Evolutionary conservation across 2,329 filamentous ascomycete species (phyloP), one percentile per base, ranked within the genome.

Genomic region (Sporothrix phasma): DNA sequence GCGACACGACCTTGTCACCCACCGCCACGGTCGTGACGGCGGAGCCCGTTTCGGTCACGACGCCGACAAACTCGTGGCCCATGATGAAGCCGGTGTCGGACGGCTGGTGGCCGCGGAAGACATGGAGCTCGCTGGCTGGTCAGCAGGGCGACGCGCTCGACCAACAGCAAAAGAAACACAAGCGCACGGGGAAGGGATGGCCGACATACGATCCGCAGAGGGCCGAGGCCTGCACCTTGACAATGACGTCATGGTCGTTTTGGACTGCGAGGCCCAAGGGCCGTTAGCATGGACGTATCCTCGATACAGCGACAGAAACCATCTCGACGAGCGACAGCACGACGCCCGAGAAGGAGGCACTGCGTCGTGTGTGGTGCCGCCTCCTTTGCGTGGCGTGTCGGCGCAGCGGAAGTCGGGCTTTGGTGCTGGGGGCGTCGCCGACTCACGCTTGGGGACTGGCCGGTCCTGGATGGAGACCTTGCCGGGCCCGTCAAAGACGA

Each of bases 41-140:
- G 17, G 81, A 77, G 0, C 92, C 92, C 51, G 81, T 77, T 67
- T 88, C 84, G 39, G 86, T 81, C 10, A 96, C 84, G 26, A 80
- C 82, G 5, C 92, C 92, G 1, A 89, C 90, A 72, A 96, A 95
- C 72, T 96, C 92, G 73, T 96, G 92, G 65, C 91, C 89, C 88
- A 86, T 86, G 63, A 85, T 81, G 69, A 84, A 84, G 29, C 80
- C 83, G 0, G 88, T 84, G 0, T 75, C 79, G 6, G 86, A 88
- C 26, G 85, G 81, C 72, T 96, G 86, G 70, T 91, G 87, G 41
- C 92, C 92, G 53, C 92, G 88, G 76, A 87, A 96, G 62, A 90
- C 86, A 75, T 96, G 92, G 43, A 96, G 80, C 72, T 96, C 92
- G 71, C 89, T 92, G 68, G 60, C 19, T 19, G n/a, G 17, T 5